These are phyloP conservation scores for Exobasidium rhododendri DNA, from an alignment of 1,284 basidiomycete genomes.

Conservation along the genomic window DNA sequence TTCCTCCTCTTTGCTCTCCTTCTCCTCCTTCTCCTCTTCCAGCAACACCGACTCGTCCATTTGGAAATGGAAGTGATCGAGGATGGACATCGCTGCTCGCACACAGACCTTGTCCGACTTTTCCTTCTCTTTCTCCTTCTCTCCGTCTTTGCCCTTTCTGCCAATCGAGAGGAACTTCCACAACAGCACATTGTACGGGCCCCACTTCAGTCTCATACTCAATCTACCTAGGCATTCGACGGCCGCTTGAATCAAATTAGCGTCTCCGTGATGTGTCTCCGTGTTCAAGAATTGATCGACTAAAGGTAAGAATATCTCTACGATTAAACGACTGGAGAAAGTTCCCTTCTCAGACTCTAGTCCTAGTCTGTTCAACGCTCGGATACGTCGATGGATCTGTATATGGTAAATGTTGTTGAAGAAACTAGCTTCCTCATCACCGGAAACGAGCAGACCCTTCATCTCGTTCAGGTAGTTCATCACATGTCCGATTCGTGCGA, in stretches of 20 bases:
- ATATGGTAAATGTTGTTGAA: slow-evolving; percentile 96
- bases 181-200: slow-evolving; percentile 75
- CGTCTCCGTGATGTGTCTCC: slow-evolving; percentile 67
- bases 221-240: slow-evolving; percentile 62
- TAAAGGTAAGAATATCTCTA: slow-evolving; percentile 82
- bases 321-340: slow-evolving; percentile 70
- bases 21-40: slow-evolving; percentile 17
- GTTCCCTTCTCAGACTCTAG: slow-evolving; percentile 72
- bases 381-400: slow-evolving; percentile 82
- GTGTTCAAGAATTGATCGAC: slow-evolving; percentile 72
- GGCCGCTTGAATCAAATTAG: slow-evolving; percentile 87
- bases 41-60: slow-evolving; percentile 28
- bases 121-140: slow-evolving; percentile 60
- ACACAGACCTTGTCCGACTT: slow-evolving; percentile 66
- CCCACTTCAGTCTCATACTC: slow-evolving; percentile 63
- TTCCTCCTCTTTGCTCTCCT: slow-evolving; percentile 42
- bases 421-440: slow-evolving; percentile 92
- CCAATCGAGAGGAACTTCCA: slow-evolving; percentile 77
- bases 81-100: slow-evolving; percentile 76
- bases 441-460: slow-evolving; percentile 74
- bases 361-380: slow-evolving; percentile 80
- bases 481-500: slow-evolving; percentile 61
- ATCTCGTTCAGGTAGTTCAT: slow-evolving; percentile 72
- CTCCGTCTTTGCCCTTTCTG: slow-evolving; percentile 6
- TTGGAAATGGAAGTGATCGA: slow-evolving; percentile 87